A percentile compares a stretch with the other conserved stretches of the same genome.
Conservation (phyloP, 345 rosid species). For the Citrus cavaleriei region DNA sequence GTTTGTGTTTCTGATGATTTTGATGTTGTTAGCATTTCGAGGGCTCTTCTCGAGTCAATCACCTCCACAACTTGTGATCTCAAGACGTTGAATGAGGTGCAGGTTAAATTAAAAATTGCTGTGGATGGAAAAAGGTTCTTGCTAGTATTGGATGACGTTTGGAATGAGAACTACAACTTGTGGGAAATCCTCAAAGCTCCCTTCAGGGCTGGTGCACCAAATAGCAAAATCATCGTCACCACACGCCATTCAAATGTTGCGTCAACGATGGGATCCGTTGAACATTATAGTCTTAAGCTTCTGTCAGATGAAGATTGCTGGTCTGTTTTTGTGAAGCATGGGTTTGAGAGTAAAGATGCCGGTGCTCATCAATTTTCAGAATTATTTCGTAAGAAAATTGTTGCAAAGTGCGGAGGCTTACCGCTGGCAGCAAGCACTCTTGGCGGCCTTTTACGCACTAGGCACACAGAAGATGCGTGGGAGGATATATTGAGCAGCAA, state of each 20-base stretch:
- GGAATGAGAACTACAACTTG: neutral
- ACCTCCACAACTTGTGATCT: neutral
- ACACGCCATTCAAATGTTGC: neutral
- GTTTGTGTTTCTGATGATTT: neutral
- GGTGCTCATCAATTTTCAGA: neutral
- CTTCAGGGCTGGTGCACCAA: neutral
- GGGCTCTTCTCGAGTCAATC: neutral
- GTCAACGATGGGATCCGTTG: neutral
- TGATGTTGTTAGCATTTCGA: neutral
- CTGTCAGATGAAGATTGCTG: neutral
- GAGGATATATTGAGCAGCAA: neutral
- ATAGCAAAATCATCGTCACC: neutral
- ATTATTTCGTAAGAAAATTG: neutral
- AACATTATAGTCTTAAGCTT: neutral
- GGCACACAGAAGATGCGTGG: neutral
- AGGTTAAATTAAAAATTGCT: neutral
- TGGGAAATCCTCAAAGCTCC: neutral
- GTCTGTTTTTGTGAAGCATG: neutral
- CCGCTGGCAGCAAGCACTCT: neutral
- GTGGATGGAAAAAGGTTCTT: neutral
- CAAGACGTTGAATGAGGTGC: neutral
- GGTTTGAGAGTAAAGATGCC: neutral
- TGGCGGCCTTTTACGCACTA: neutral
- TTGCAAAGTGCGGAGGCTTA: neutral
- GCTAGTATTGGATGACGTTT: neutral